A percentile compares a stretch with the other conserved stretches of the same genome.
Conservation (phyloP, 1,284 basidiomycete species). For the Puccinia polysora region DNA sequence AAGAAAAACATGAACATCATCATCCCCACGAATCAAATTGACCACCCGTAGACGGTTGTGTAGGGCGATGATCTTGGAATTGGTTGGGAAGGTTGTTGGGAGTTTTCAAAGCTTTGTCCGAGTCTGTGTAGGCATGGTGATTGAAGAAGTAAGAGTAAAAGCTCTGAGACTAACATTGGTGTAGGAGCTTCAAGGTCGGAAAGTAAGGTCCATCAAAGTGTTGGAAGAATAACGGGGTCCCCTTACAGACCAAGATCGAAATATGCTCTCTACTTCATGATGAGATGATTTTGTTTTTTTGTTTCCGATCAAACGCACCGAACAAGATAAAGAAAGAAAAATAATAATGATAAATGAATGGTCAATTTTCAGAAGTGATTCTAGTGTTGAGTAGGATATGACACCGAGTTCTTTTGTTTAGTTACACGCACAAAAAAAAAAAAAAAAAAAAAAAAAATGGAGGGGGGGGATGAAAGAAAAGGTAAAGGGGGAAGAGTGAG, state of each 20-base stretch:
- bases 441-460: slow-evolving; percentile 5
- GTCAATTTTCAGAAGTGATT: neutral
- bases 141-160: slow-evolving; percentile 20
- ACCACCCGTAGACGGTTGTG: too few relatives aligned
- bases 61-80: too few relatives aligned
- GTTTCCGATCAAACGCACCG: slow-evolving; percentile 27
- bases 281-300: slow-evolving; percentile 58
- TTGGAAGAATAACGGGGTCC: slow-evolving; percentile 89
- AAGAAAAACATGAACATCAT: too few relatives aligned
- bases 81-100: too few relatives aligned
- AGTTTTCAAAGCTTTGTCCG: too few relatives aligned
- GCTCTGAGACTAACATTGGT: slow-evolving; percentile 68
- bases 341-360: neutral
- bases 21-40: too few relatives aligned
- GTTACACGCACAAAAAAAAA: neutral
- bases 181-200: slow-evolving; percentile 80
- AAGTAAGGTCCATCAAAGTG: slow-evolving; percentile 91
- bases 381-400: neutral
- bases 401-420: slow-evolving; percentile 55
- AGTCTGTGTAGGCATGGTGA: too few relatives aligned
- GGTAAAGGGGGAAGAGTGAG: neutral
- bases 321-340: neutral
- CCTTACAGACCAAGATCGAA: slow-evolving; percentile 80
- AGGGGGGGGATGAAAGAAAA: neutral
- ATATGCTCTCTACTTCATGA: slow-evolving; percentile 85